phyloP scores from a whole-genome alignment of 495 filamentous ascomycete genomes.

The Penicillium lividum region DNA sequence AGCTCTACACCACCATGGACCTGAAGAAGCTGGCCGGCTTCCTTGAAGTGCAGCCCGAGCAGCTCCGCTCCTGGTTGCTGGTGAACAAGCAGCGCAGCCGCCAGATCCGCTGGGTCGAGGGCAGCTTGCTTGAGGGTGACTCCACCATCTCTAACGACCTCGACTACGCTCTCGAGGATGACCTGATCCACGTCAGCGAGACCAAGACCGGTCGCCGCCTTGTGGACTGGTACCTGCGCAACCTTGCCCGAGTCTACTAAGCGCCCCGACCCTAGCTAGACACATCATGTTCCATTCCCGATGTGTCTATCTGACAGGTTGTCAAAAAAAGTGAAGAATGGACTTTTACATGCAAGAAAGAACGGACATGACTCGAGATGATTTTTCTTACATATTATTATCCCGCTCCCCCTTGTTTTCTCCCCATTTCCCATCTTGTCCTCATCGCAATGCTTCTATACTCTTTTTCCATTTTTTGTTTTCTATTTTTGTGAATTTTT shows the following conservation, averaged over 20 bases:
- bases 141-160: constrained; percentile 87
- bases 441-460: constrained; percentile 25
- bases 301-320: constrained; percentile 18
- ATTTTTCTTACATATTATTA: constrained; percentile 34
- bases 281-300: constrained; percentile 8
- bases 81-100: constrained; percentile 98
- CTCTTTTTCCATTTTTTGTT: constrained; percentile 23
- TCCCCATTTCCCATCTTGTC: constrained; percentile 22
- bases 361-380: constrained; percentile 37
- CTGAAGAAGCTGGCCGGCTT: constrained; percentile 97
- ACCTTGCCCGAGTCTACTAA: constrained; percentile 90
- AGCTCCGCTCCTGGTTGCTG: constrained; percentile 83
- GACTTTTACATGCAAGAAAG: constrained; percentile 31
- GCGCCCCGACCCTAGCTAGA: neutral
- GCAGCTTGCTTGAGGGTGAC: constrained; percentile 87
- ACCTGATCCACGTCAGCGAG: constrained; percentile 97
- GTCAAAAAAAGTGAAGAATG: constrained; percentile 26
- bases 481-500: constrained; percentile 24
- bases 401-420: constrained; percentile 27
- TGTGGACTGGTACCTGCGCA: constrained; percentile 98
- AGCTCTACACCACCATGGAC: constrained; percentile 99
- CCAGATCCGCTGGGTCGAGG: constrained; percentile 93
- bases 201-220: constrained; percentile 95
- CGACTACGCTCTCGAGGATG: constrained; percentile 95
- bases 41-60: constrained; percentile 90